Conservation (phyloP, 1,284 basidiomycete genomes). For the Meripilus lineatus region DNA sequence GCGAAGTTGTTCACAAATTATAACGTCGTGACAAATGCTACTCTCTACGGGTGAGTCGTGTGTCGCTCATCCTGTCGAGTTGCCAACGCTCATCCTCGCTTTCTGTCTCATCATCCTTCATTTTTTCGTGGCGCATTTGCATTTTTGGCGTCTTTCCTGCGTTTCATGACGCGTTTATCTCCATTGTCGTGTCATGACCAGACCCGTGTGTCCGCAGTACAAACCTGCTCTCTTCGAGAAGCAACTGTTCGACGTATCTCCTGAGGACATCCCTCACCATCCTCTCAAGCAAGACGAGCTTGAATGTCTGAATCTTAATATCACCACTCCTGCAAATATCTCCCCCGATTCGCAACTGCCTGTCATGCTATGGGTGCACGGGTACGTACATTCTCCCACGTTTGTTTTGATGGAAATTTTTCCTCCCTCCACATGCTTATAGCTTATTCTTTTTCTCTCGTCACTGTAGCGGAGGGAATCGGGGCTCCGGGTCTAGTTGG, state of each 20-base stretch:
- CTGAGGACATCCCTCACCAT: slow-evolving; percentile 43
- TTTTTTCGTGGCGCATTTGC: neutral
- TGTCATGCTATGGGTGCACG: slow-evolving; percentile 78
- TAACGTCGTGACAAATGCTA: slow-evolving; percentile 52
- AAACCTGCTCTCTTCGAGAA: slow-evolving; percentile 48
- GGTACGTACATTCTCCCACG: slow-evolving; percentile 38
- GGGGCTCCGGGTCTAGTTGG: slow-evolving; percentile 72
- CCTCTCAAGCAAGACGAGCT: slow-evolving; percentile 60
- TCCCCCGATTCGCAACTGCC: slow-evolving; percentile 48
- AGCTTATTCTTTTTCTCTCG: slow-evolving; percentile 11
- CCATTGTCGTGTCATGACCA: slow-evolving; percentile 21
- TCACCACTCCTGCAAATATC: slow-evolving; percentile 61
- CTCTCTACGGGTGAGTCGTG: slow-evolving; percentile 52
- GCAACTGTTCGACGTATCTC: slow-evolving; percentile 54
- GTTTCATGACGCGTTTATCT: neutral
- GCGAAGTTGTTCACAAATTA: slow-evolving; percentile 56
- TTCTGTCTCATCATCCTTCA: neutral
- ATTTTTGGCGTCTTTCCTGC: neutral
- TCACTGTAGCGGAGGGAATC: slow-evolving; percentile 53
- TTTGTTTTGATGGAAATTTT: neutral
- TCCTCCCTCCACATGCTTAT: neutral
- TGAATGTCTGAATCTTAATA: slow-evolving; percentile 72
- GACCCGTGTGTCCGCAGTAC: slow-evolving; percentile 72
- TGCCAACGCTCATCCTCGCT: slow-evolving; percentile 12
- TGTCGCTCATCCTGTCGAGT: too few species aligned